These are phyloP conservation scores for Xylaria longipes DNA, from an alignment of 495 filamentous ascomycete genomes.

Conservation along the genomic window DNA sequence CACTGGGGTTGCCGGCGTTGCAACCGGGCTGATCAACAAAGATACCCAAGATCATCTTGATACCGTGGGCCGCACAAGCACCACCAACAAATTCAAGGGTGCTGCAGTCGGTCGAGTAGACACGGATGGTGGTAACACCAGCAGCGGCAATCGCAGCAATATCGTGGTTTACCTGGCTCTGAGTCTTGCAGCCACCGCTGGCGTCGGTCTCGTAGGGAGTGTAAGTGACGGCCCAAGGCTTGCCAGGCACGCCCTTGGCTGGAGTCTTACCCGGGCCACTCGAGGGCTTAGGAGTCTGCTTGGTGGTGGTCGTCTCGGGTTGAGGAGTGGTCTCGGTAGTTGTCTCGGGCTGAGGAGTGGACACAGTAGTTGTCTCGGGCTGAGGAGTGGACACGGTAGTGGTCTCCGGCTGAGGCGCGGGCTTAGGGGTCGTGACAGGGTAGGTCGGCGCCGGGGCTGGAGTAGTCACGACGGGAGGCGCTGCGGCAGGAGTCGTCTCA, in stretches of 20 bases:
- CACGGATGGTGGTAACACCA: constrained; percentile 82
- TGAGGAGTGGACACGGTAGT: constrained; percentile 30
- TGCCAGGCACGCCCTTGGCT: constrained; percentile 45
- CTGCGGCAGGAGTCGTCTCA: neutral
- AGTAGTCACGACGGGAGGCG: constrained; percentile 17
- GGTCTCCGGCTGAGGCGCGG: constrained; percentile 22
- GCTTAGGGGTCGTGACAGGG: constrained; percentile 22
- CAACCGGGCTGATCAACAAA: constrained; percentile 73
- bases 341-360: too few species aligned
- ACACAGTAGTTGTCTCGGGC: constrained; percentile 32
- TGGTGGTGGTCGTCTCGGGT: constrained; percentile 34
- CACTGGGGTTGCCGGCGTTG: constrained; percentile 54
- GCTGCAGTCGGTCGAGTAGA: constrained; percentile 92
- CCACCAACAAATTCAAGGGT: constrained; percentile 75
- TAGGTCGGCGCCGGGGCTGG: constrained; percentile 31
- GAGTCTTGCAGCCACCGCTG: constrained; percentile 70
- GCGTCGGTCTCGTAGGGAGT: constrained; percentile 70
- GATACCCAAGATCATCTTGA: constrained; percentile 85
- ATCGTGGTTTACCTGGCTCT: constrained; percentile 65
- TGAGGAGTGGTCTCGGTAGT: too few species aligned
- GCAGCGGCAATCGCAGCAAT: constrained; percentile 70
- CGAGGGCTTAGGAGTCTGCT: constrained; percentile 30
- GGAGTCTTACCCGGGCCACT: constrained; percentile 24
- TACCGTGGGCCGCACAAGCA: constrained; percentile 63
- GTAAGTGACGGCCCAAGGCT: constrained; percentile 90